Conservation (phyloP, 805 yeast species). For the Candida montana region DNA sequence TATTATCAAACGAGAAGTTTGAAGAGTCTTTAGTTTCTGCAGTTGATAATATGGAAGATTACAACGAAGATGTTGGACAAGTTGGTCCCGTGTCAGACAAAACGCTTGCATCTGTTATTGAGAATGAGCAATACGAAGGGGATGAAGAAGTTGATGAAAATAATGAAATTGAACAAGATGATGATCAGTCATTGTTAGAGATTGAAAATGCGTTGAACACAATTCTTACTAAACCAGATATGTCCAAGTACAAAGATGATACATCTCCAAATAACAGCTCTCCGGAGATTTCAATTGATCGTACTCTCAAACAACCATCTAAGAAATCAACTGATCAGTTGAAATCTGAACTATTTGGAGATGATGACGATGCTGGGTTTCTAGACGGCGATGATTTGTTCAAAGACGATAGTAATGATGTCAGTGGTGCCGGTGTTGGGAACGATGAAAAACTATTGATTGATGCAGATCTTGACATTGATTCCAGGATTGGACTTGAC, state of each 20-base stretch:
- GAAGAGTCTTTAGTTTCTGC: conserved; percentile 23
- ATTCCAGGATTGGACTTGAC: too few species aligned
- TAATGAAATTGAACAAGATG: neutral
- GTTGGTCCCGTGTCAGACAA: too few species aligned
- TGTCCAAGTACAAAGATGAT: neutral
- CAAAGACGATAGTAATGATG: conserved; percentile 18
- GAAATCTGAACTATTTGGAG: conserved; percentile 24
- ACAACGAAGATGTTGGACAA: too few species aligned
- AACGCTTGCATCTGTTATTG: too few species aligned
- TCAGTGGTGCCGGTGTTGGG: too few species aligned
- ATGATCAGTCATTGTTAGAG: conserved; percentile 19
- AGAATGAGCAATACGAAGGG: too few species aligned
- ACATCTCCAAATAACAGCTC: conserved; percentile 1
- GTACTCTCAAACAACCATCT: too few species aligned
- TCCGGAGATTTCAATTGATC: too few species aligned
- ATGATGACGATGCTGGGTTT: conserved; percentile 16
- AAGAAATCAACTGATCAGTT: conserved; percentile 8
- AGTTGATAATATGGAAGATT: conserved; percentile 19
- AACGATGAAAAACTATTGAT: too few species aligned
- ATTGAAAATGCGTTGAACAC: conserved; percentile 29
- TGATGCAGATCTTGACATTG: too few species aligned
- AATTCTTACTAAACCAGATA: conserved; percentile 22
- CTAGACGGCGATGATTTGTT: conserved; percentile 22
- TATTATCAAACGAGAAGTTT: conserved; percentile 41
- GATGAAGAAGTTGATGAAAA: too few species aligned